phyloP scores from a whole-genome alignment of 495 filamentous ascomycete genomes.

The Xanthoparmelia taractica region DNA sequence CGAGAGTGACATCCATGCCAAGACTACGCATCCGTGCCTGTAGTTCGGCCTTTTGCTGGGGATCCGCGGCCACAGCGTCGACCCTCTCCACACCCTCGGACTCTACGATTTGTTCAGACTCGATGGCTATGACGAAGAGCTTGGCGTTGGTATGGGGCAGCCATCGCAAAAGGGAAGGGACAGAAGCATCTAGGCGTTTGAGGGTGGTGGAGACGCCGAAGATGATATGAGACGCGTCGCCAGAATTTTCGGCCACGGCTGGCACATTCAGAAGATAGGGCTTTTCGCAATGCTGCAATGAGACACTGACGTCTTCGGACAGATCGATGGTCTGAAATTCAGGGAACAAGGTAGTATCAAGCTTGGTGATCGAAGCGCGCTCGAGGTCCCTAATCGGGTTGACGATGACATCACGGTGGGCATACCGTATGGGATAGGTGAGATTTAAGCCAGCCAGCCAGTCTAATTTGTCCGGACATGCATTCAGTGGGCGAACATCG shows the following conservation, averaged over 20 bases:
- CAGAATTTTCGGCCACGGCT: slow-evolving; percentile 37
- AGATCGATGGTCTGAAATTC: slow-evolving; percentile 43
- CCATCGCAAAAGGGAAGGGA: slow-evolving; percentile 43
- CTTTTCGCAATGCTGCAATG: slow-evolving; percentile 34
- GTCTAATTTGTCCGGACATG: slow-evolving; percentile 24
- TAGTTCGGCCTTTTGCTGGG: slow-evolving; percentile 37
- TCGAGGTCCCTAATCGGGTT: slow-evolving; percentile 12
- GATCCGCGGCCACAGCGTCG: slow-evolving; percentile 15
- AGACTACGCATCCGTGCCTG: slow-evolving; percentile 43
- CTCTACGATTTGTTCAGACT: slow-evolving; percentile 30
- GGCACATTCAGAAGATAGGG: slow-evolving; percentile 42
- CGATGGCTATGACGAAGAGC: slow-evolving; percentile 43
- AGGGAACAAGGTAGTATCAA: slow-evolving; percentile 39
- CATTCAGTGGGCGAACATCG: neutral
- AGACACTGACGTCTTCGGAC: slow-evolving; percentile 34
- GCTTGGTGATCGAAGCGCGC: slow-evolving; percentile 20
- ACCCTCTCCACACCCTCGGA: slow-evolving; percentile 9
- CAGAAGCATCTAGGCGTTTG: slow-evolving; percentile 41
- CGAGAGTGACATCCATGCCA: slow-evolving; percentile 49
- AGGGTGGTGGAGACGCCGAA: slow-evolving; percentile 47
- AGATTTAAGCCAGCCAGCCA: slow-evolving; percentile 21
- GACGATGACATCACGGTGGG: slow-evolving; percentile 25
- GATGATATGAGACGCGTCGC: slow-evolving; percentile 44
- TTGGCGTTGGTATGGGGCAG: slow-evolving; percentile 44
- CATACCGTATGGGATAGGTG: slow-evolving; percentile 24